These are phyloP conservation scores for Aspergillus indologenus DNA, from an alignment of 495 filamentous ascomycete genomes.

Conservation along the genomic window DNA sequence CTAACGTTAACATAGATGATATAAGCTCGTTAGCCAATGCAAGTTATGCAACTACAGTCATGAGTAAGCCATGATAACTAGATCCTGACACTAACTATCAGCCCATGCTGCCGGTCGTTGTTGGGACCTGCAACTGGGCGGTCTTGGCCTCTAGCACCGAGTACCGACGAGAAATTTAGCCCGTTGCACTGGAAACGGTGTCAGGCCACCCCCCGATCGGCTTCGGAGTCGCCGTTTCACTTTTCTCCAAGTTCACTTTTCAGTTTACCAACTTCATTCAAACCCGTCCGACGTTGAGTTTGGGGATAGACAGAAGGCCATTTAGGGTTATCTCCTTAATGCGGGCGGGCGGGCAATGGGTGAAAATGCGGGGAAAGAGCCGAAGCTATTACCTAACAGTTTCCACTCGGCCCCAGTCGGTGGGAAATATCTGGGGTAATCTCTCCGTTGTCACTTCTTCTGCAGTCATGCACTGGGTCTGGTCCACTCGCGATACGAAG, in stretches of 20 bases:
- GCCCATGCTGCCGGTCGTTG: background rate
- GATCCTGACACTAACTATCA: background rate
- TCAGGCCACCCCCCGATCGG: no score
- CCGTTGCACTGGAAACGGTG: no score
- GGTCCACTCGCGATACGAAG: no score
- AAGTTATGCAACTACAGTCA: background rate
- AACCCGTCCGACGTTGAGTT: background rate
- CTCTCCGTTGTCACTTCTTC: no score
- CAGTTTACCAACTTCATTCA: no score
- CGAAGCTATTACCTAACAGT: constrained; percentile 35
- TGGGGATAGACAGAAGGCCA: constrained; percentile 1
- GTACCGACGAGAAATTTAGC: background rate
- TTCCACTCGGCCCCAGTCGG: constrained; percentile 23
- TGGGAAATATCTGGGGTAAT: constrained; percentile 25
- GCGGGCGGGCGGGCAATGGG: constrained; percentile 4
- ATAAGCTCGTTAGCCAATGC: background rate
- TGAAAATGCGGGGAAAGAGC: constrained; percentile 28
- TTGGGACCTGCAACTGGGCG: no score
- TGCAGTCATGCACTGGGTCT: no score
- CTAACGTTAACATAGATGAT: background rate
- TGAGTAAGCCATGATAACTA: no score
- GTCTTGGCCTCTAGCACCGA: background rate
- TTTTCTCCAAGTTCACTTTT: background rate
- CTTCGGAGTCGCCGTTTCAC: background rate
- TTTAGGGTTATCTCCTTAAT: constrained; percentile 11